Evolutionary conservation across 441 rosid species (phyloP), one percentile per base, ranked within the genome.

Genomic region (Jatropha multifida): DNA sequence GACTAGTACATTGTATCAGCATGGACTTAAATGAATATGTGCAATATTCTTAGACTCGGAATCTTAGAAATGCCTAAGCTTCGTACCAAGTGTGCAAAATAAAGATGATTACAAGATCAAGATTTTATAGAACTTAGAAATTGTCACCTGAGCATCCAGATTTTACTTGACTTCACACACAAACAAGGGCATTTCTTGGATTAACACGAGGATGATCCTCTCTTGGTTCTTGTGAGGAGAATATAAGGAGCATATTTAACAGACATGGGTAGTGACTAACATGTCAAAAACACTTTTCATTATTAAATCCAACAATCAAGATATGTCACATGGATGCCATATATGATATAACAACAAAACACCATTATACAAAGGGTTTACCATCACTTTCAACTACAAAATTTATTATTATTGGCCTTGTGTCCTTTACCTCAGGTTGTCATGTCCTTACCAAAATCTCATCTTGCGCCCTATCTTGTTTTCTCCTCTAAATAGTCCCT

Each of bases 161-260:
- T 12, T 70, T 54, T 11, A 11, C 23, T 17, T 12, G 42, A 13
- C 37, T 18, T 40, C 64, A 32, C 60, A 17, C 37, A 51, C 20
- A 46, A 9, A 32, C 32, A 32, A 42, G 9, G 13, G 42, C 2
- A 23, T 65, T 42, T 44, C 65, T 73, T 41, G 2, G 20, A 69
- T 46, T 11, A 40, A 6, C 12, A 70, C 65, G 3, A 65, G 0
- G 40, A 49, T 27, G 15, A 40, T 65, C 41, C 44, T 5, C 0
- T 27, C 44, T 15, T 23, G 20, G 73, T 41, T 26, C 61, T 56
- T 72, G 69, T 37, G 75, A 38, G 78, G 70, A 65, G 69, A 76
- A 68, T 63, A 60, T 18, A 10, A 69, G 65, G 66, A 71, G 73
- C 77, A 67, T 74, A 67, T 42, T 20, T 60, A 37, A 44, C 40